Evolutionary conservation across 2,329 filamentous ascomycete species (phyloP), one percentile per base, ranked within the genome.

Genomic region (Colletotrichum lini): DNA sequence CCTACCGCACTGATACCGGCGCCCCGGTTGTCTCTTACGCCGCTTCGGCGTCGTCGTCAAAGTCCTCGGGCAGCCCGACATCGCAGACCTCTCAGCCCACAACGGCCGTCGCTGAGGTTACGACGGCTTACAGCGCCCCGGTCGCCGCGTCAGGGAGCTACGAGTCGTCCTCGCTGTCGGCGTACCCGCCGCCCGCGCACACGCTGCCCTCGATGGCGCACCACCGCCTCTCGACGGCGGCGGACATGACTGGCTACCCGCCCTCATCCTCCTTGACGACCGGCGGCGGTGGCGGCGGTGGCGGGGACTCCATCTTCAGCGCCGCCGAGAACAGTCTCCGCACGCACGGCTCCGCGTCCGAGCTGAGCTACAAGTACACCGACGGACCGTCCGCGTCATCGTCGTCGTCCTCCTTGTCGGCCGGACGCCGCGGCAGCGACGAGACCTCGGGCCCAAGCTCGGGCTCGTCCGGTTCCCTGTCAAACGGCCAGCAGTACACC

Each of bases 331-430:
- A 58, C 6, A 64, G 67, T 49, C 72, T 74, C 18, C 70, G 72
- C 15, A 62, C 47, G 12, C 72, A 67, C 15, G 58, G 60, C n/a
- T 73, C 73, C 56, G 44, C 44, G 12, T 62, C 62, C 13, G 73
- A 75, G 8, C 16, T 73, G 18, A 66, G 64, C n/a, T 75, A 75
- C 45, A 67, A 73, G 26, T 75, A 75, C 65, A 65, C 57, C 26
- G 70, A 73, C n/a, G 26, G 45, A 12, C 30, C 54, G 18, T 68
- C 67, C 5, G 42, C 42, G 10, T 30, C 54, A 7, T 57, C 42
- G 7, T 53, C 56, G 21, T 68, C 67, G 2, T 21, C 49, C 7
- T 30, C 54, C 9, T 50, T 35, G 18, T 45, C 56, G 0, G 16
- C 49, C 23, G 58, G 68, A 15, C 64, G 69, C 18, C 69, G 69